These are phyloP conservation scores for Xylaria sp. DNA, from an alignment of 2,329 filamentous ascomycete genomes.

Conservation along the genomic window DNA sequence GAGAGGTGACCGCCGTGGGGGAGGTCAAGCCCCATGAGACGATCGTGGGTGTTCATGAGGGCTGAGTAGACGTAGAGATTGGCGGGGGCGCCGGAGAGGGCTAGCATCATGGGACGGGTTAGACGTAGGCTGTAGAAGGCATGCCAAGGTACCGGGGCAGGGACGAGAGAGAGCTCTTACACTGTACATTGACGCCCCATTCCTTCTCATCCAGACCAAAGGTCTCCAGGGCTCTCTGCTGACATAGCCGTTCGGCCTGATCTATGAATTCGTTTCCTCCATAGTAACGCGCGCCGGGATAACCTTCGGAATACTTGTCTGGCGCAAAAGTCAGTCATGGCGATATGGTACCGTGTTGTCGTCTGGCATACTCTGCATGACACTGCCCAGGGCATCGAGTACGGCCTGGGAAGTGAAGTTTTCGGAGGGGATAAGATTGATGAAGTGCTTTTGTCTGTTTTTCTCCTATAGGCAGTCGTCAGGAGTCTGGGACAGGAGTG, in stretches of 20 bases:
- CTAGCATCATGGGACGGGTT: slow-evolving; percentile 54
- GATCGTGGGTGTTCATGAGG: slow-evolving; percentile 89
- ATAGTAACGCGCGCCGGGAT: slow-evolving; percentile 95
- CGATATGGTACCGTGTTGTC: neutral
- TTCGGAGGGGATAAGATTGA: slow-evolving; percentile 95
- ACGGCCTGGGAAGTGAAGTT: slow-evolving; percentile 96
- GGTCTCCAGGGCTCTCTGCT: slow-evolving; percentile 86
- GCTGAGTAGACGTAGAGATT: slow-evolving; percentile 97
- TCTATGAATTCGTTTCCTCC: slow-evolving; percentile 98
- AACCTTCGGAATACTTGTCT: slow-evolving; percentile 99
- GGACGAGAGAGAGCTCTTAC: slow-evolving; percentile 57
- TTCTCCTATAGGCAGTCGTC: slow-evolving; percentile 75
- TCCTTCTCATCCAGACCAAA: slow-evolving; percentile 85
- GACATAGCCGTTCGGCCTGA: slow-evolving; percentile 86
- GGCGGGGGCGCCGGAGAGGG: slow-evolving; percentile 77
- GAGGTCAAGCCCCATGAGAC: slow-evolving; percentile 95
- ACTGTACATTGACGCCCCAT: slow-evolving; percentile 97
- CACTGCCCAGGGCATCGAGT: slow-evolving; percentile 88
- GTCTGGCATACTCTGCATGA: slow-evolving; percentile 83
- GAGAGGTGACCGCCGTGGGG: slow-evolving; percentile 96
- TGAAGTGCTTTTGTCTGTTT: slow-evolving; percentile 94
- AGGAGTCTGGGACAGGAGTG: slow-evolving; percentile 11
- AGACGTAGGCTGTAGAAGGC: slow-evolving; percentile 8
- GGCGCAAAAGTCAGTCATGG: slow-evolving; percentile 35
- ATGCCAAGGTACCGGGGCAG: neutral